Conservation (phyloP, 331 rosid species). For the Ulmus americana region DNA sequence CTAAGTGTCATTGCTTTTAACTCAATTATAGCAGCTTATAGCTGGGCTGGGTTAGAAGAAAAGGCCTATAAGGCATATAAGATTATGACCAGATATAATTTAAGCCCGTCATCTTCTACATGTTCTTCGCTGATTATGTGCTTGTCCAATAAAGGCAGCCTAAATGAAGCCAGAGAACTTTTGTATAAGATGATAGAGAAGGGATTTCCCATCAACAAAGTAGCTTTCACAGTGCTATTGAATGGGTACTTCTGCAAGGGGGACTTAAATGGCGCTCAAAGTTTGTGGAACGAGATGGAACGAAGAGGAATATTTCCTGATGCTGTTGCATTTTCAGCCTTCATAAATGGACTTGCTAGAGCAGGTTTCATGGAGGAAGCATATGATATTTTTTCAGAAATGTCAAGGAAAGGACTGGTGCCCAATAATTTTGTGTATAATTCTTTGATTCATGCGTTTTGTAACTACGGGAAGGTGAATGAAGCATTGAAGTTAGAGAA, state of each 20-base stretch:
- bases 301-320: slow-evolving; percentile 61
- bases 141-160: slow-evolving; percentile 60
- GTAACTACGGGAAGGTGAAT: slow-evolving; percentile 47
- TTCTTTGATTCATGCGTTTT: slow-evolving; percentile 73
- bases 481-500: slow-evolving; percentile 60
- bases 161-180: slow-evolving; percentile 56
- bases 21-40: slow-evolving; percentile 66
- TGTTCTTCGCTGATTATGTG: slow-evolving; percentile 68
- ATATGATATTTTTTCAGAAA: slow-evolving; percentile 42
- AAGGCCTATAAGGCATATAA: slow-evolving; percentile 58
- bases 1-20: slow-evolving; percentile 63
- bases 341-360: slow-evolving; percentile 69
- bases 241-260: slow-evolving; percentile 65
- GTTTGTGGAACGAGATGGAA: slow-evolving; percentile 79
- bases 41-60: slow-evolving; percentile 57
- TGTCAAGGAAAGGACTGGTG: slow-evolving; percentile 55
- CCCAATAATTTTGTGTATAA: slow-evolving; percentile 81
- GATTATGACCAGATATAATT: slow-evolving; percentile 45
- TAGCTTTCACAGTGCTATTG: slow-evolving; percentile 65
- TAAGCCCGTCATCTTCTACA: slow-evolving; percentile 62
- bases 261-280: slow-evolving; percentile 55
- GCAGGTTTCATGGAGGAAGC: slow-evolving; percentile 68
- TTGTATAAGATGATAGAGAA: slow-evolving; percentile 56
- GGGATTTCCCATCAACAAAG: slow-evolving; percentile 58
- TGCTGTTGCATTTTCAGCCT: slow-evolving; percentile 69